Conservation (phyloP, 202 grass and related monocot genomes). For the Hordeum pubiflorum region DNA sequence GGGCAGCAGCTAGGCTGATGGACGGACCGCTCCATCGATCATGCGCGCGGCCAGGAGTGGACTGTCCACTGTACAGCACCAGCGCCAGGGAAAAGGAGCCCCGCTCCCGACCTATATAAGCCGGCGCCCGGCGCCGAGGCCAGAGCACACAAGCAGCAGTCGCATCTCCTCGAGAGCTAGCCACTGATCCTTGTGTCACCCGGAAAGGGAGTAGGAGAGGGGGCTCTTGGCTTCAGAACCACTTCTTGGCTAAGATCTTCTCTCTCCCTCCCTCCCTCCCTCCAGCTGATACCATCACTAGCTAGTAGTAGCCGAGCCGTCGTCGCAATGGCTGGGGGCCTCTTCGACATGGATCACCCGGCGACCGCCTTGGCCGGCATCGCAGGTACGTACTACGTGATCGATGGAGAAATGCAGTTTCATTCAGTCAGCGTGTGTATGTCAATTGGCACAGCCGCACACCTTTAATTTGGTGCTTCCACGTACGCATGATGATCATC, state of each 20-base stretch:
- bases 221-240: neutral
- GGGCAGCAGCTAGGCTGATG: neutral
- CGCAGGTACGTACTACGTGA: conserved; percentile 20
- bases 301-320: neutral
- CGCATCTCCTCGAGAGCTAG: neutral
- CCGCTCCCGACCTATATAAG: conserved; percentile 30
- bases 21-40: neutral
- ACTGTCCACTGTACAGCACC: conserved; percentile 29
- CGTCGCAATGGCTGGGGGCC: conserved; percentile 27
- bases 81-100: neutral
- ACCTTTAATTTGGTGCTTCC: neutral
- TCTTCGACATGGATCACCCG: conserved; percentile 38
- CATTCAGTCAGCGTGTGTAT: neutral
- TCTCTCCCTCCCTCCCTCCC: neutral
- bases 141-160: conserved; percentile 28
- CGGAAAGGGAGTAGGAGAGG: conserved; percentile 14
- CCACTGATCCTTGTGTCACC: conserved; percentile 25
- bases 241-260: neutral
- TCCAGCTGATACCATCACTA: neutral
- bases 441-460: neutral
- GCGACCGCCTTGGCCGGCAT: conserved; percentile 42
- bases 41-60: neutral
- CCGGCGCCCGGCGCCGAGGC: neutral
- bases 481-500: neutral
- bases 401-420: neutral